Percentiles rank a stretch among this genome's conserved stretches.
Evolutionary conservation across 148 eudicot genomes (phyloP).

Genomic region (Amaranthus palmeri): DNA sequence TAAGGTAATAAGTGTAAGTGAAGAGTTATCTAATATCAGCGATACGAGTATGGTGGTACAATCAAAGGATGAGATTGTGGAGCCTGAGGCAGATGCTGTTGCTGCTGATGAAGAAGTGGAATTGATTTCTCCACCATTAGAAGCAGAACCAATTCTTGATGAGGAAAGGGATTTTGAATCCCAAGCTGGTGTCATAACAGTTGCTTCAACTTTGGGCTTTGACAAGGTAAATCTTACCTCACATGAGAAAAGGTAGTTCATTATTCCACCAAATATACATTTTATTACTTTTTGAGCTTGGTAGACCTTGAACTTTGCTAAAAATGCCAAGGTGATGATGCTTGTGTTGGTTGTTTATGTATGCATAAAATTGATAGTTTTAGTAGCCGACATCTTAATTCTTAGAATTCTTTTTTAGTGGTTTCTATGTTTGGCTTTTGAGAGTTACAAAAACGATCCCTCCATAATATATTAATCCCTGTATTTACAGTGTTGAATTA

Average conservation of each 20-base stretch:
- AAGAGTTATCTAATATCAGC: neutral
- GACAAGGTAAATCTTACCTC: slow-evolving; percentile 27
- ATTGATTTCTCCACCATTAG: slow-evolving; percentile 14
- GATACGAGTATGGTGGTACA: neutral
- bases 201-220: slow-evolving; percentile 18
- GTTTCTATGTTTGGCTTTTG: no score
- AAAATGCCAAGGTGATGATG: neutral
- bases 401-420: neutral
- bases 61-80: neutral
- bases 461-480: neutral
- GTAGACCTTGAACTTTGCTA: neutral
- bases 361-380: neutral
- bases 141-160: slow-evolving; percentile 31
- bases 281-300: neutral
- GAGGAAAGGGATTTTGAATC: slow-evolving; percentile 24
- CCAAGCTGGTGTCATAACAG: slow-evolving; percentile 16
- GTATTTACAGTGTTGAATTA: neutral
- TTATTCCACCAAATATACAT: neutral
- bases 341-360: neutral
- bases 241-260: neutral
- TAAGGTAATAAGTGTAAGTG: neutral
- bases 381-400: neutral
- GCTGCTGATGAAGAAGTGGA: slow-evolving; percentile 24
- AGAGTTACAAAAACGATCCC: neutral
- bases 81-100: neutral